These are phyloP conservation scores for Globisporangium perplexum DNA, from an alignment of 352 stramenopile species.

Conservation along the genomic window DNA sequence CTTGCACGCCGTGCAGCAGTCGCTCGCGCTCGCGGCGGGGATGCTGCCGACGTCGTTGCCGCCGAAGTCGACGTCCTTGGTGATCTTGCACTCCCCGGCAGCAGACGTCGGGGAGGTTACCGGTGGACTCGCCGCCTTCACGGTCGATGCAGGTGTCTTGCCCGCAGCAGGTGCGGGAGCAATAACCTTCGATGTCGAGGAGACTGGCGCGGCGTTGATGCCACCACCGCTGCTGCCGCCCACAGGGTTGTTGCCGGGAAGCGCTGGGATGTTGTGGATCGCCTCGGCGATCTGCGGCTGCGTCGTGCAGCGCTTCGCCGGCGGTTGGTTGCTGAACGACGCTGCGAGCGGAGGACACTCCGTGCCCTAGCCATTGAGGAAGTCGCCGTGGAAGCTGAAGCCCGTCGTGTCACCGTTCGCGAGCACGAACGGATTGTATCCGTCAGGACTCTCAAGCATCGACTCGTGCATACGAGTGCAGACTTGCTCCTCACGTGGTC, in stretches of 20 bases:
- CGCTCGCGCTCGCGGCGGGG: neutral
- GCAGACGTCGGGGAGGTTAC: neutral
- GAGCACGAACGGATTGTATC: constrained; percentile 51
- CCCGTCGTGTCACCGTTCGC: constrained; percentile 39
- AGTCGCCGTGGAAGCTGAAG: constrained; percentile 47
- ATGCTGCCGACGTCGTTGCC: neutral
- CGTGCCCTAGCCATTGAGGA: constrained; percentile 49
- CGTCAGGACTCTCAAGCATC: too few species aligned
- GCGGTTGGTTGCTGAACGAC: constrained; percentile 28
- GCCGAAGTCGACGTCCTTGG: neutral
- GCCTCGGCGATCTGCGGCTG: constrained; percentile 31
- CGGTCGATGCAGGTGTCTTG: neutral
- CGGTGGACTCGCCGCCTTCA: neutral
- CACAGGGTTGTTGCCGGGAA: constrained; percentile 35
- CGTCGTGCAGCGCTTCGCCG: constrained; percentile 24
- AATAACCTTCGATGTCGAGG: too few species aligned
- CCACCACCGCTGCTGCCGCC: neutral
- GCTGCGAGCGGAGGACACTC: constrained; percentile 32
- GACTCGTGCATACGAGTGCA: too few species aligned
- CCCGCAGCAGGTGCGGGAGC: too few species aligned
- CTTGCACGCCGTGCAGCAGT: neutral
- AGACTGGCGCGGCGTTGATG: neutral
- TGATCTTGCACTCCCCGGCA: neutral
- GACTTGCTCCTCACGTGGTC: too few species aligned
- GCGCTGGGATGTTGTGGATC: constrained; percentile 16